A percentile compares a stretch with the other conserved stretches of the same genome.
phyloP scores from a whole-genome alignment of 2,329 filamentous ascomycete species.

The Davidsoniella eucalypti region DNA sequence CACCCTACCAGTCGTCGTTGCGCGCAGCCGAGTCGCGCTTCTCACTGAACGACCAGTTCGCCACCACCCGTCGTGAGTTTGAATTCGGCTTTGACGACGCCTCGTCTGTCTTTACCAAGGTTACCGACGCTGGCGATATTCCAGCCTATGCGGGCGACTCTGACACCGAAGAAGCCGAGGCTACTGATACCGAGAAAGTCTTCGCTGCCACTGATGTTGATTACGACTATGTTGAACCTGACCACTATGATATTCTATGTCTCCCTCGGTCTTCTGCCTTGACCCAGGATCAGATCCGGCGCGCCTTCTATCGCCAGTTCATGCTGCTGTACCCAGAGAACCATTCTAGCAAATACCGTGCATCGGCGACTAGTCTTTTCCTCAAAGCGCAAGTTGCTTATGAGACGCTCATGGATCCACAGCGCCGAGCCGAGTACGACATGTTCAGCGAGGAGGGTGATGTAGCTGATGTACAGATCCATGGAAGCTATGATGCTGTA shows the following conservation, averaged over 20 bases:
- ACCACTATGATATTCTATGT: constrained; percentile 30
- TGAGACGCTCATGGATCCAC: constrained; percentile 30
- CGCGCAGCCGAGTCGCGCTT: constrained; percentile 26
- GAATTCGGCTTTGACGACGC: constrained; percentile 32
- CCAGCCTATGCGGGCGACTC: constrained; percentile 15
- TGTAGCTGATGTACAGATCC: constrained; percentile 11
- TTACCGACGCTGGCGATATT: constrained; percentile 11
- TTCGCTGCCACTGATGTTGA: constrained; percentile 12
- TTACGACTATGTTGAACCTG: constrained; percentile 16
- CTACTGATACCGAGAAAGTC: constrained; percentile 4
- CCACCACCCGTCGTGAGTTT: constrained; percentile 28
- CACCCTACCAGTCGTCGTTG: constrained; percentile 14
- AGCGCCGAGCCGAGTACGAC: constrained; percentile 27
- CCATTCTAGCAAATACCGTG: constrained; percentile 24
- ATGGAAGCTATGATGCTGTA: constrained; percentile 14
- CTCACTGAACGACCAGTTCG: constrained; percentile 32
- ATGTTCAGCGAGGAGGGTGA: constrained; percentile 14
- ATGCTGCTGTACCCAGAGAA: constrained; percentile 28
- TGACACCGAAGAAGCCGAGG: constrained; percentile 7
- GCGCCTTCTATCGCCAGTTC: constrained; percentile 29
- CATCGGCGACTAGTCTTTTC: constrained; percentile 26
- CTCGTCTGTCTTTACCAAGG: constrained; percentile 26
- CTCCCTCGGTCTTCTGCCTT: constrained; percentile 22
- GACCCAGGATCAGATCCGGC: constrained; percentile 23
- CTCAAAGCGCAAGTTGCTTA: constrained; percentile 27